Evolutionary conservation across 1,284 basidiomycete genomes (phyloP), one percentile per base, ranked within the genome.

Genomic region (Cutaneotrichosporon spelunceum): DNA sequence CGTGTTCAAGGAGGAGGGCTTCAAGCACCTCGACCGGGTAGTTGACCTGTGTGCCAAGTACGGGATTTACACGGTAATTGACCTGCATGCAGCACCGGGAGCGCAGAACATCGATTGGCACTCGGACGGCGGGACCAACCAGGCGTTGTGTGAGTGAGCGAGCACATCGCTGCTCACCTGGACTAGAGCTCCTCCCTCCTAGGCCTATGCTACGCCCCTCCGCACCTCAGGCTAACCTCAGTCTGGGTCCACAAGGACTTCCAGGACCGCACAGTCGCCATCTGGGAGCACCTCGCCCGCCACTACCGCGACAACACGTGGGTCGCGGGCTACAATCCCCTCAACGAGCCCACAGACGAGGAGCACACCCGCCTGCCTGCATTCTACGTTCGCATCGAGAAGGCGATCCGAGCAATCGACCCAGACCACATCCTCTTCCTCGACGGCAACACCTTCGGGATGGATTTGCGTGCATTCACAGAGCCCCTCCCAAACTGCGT

Each of bases 211-310:
- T 21, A 16, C n/a, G 13, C 39, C 19, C 6, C 34, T 24, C 19
- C 30, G 14, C 21, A n/a, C 2, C 11, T 21, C 21, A 1, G 8
- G 23, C 61, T 62, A 29, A 59, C 33, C 2, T 77, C 80, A 68
- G 87, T 90, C 78, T 90, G 87, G 87, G 80, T 80, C 13, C 87
- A 89, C 79, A 88, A 84, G 68, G 87, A 90, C 72, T 88, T 89
- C 75, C 87, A 90, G 73, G 87, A 89, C 71, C 82, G 88, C 5
- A 75, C 85, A 3, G 78, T 89, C 45, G 84, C 84, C 83, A 81
- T 89, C 30, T 90, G 88, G 88, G 81, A 81, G 56, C 78, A 86
- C 68, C 79, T 89, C n/a, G 86, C 88, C 0, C 57, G 49, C 39
- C 85, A 84, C 68, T 89, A 89, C 78, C 84, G 81, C 60, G 81